A percentile compares a stretch with the other conserved stretches of the same genome.
Conservation (phyloP, 371 early-diverging fungal genomes). For the Blakeslea trispora region DNA sequence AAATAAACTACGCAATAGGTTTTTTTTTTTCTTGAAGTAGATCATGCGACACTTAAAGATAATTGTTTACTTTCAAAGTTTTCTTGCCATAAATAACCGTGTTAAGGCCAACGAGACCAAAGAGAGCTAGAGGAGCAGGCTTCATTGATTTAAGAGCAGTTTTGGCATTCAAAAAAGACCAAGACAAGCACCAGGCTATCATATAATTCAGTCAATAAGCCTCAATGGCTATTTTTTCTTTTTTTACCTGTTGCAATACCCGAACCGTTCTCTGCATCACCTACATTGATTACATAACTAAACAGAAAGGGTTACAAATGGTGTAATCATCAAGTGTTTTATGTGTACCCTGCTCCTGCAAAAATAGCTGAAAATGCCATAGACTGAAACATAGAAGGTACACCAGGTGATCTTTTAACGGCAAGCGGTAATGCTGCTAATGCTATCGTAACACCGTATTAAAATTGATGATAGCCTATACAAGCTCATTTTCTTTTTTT, state of each 20-base stretch:
- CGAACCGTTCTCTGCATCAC: conserved; percentile 52
- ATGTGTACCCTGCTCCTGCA: conserved; percentile 49
- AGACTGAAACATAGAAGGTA: conserved; percentile 45
- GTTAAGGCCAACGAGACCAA: conserved; percentile 32
- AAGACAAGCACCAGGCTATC: conserved; percentile 52
- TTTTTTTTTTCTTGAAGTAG: background rate
- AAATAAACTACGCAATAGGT: background rate
- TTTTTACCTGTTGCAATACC: conserved; percentile 54
- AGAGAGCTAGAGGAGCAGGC: conserved; percentile 41
- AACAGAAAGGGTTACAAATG: background rate
- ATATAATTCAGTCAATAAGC: no score
- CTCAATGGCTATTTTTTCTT: background rate
- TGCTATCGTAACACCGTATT: no score
- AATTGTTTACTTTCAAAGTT: conserved; percentile 47
- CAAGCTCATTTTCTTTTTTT: background rate
- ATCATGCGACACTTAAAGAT: conserved; percentile 24
- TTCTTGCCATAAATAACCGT: conserved; percentile 49
- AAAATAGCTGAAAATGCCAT: conserved; percentile 46
- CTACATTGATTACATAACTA: conserved; percentile 46
- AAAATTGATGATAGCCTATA: no score
- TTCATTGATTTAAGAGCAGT: conserved; percentile 31
- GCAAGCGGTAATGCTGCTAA: conserved; percentile 40
- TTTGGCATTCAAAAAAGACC: conserved; percentile 47
- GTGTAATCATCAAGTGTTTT: background rate
- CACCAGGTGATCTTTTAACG: conserved; percentile 36